Evolutionary conservation across 495 filamentous ascomycete genomes (phyloP).

Genomic region (Penicillium manginii): DNA sequence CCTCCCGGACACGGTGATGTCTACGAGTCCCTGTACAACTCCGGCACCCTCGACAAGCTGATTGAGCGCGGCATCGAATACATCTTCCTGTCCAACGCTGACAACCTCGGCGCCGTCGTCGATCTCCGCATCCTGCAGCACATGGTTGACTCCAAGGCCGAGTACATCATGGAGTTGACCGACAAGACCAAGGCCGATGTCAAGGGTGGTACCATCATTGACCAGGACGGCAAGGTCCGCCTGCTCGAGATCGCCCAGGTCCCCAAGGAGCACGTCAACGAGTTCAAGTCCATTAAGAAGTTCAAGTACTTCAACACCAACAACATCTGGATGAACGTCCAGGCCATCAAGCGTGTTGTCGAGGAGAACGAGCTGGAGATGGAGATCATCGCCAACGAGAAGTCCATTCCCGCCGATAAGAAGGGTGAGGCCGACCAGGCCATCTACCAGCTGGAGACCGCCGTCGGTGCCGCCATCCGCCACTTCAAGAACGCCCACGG

Average conservation of each 20-base stretch:
- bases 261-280: constrained; percentile 99
- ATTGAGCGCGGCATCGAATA: constrained; percentile 93
- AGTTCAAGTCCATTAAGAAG: constrained; percentile 99
- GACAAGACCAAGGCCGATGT: constrained; percentile 99
- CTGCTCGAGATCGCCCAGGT: constrained; percentile 99
- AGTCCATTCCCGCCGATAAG: constrained; percentile 97
- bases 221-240: constrained; percentile 95
- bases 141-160: constrained; percentile 93
- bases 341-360: constrained; percentile 97
- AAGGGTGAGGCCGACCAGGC: constrained; percentile 98
- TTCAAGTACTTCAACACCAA: constrained; percentile 99
- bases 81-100: constrained; percentile 98
- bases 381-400: constrained; percentile 99
- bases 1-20: constrained; percentile 99
- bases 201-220: constrained; percentile 99
- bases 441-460: constrained; percentile 98
- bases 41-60: constrained; percentile 94
- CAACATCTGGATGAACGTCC: constrained; percentile 99
- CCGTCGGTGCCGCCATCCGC: constrained; percentile 96
- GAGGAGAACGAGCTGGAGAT: constrained; percentile 98
- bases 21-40: constrained; percentile 99
- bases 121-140: constrained; percentile 97
- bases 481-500: constrained; percentile 98
- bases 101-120: constrained; percentile 97
- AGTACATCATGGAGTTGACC: constrained; percentile 99